Evolutionary conservation across 352 stramenopile genomes (phyloP).

Genomic region (Phytopythium chamaehyphon): DNA sequence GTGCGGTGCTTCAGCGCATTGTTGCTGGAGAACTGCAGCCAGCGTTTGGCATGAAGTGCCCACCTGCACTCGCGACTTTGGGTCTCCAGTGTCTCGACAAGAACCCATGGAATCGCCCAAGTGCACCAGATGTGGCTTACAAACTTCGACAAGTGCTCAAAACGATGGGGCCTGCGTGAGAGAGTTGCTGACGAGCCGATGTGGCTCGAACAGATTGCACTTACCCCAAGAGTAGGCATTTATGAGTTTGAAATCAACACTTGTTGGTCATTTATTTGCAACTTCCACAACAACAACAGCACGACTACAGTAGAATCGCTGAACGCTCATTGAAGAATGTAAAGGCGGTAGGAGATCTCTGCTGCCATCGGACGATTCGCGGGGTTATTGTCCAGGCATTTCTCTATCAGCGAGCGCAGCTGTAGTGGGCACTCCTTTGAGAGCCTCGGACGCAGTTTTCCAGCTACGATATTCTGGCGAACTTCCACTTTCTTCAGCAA

Average conservation of each 20-base stretch:
- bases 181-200: too few relatives aligned
- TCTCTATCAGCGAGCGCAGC: background rate
- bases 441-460: background rate
- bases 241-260: too few relatives aligned
- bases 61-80: constrained; percentile 23
- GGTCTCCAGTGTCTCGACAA: constrained; percentile 32
- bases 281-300: too few relatives aligned
- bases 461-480: background rate
- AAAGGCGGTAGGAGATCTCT: background rate
- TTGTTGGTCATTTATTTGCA: too few relatives aligned
- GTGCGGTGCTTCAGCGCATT: constrained; percentile 1
- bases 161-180: background rate
- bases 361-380: background rate
- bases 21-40: constrained; percentile 6
- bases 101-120: constrained; percentile 32
- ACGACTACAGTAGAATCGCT: too few relatives aligned
- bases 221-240: too few relatives aligned
- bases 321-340: background rate
- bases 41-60: constrained; percentile 32
- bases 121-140: background rate
- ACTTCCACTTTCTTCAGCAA: background rate
- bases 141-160: background rate
- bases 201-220: too few relatives aligned
- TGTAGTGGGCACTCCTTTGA: background rate
- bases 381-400: background rate